These are phyloP conservation scores for Carnegiea gigantea DNA, from an alignment of 179 eudicot genomes.

Conservation along the genomic window DNA sequence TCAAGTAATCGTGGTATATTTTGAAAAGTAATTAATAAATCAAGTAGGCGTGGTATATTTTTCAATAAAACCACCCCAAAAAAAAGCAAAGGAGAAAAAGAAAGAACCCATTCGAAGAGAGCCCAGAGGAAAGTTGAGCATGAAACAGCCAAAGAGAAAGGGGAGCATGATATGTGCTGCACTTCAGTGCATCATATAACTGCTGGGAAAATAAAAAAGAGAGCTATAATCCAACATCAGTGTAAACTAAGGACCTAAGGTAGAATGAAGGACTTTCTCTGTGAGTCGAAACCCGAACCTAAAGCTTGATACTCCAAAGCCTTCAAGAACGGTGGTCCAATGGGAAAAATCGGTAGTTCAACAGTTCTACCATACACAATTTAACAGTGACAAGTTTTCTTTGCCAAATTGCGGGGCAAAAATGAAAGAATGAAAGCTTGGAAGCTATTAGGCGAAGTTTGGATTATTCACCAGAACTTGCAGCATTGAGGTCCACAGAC, in stretches of 20 bases:
- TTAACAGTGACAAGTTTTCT: conserved; percentile 6
- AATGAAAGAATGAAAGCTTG: background rate
- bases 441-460: conserved; percentile 14
- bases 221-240: background rate
- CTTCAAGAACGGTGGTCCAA: background rate
- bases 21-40: too few relatives aligned
- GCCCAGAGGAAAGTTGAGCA: too few relatives aligned
- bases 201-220: background rate
- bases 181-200: background rate
- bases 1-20: too few relatives aligned
- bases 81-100: too few relatives aligned
- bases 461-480: conserved; percentile 52
- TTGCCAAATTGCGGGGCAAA: background rate
- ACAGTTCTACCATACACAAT: conserved; percentile 18
- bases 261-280: background rate
- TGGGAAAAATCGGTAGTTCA: conserved; percentile 10
- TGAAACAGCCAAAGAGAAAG: background rate
- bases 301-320: background rate
- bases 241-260: background rate
- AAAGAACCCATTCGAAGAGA: too few relatives aligned
- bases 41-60: too few relatives aligned
- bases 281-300: background rate
- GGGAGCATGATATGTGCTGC: background rate
- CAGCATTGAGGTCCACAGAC: conserved; percentile 71
- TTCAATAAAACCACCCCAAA: too few relatives aligned